Base-by-base conservation (phyloP, 2,329 filamentous ascomycete genomes). In the Stenocarpella maydis region DNA sequence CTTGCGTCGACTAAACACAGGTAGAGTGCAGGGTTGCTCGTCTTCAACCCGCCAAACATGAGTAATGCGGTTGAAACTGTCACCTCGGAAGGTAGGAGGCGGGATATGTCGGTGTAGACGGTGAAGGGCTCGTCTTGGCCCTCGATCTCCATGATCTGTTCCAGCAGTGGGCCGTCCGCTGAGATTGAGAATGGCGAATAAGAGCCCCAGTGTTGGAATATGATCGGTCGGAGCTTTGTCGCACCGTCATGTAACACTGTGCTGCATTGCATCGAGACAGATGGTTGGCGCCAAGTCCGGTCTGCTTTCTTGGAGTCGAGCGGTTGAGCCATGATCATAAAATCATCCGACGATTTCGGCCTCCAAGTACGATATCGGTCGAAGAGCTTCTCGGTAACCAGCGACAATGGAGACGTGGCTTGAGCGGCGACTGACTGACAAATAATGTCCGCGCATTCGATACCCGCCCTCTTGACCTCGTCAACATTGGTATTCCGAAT, bases 251-350 rank as follows among this genome's bases (percentile, higher is more conserved):
- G 24, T 3, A 26, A 17, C 26, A 28, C 17, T 1, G 54, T 45
- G 39, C 37, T 60, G 54, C 54, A 60, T 21, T 60, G 54, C 24
- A 31, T n/a, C 10, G 54, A 60, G 34, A 60, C 54, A 0, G 54
- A 45, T 4, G 54, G 54, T 60, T 60, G 54, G 0, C 54, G 54
- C 54, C 54, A 60, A 5, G 9, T 43, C 4, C 10, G 15, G 17
- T 14, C 15, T 28, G 24, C 10, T 15, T 8, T 9, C 4, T 31
- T 9, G 4, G 24, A 8, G 8, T 45, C 39, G 39, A 60, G 24
- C n/a, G 54, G 17, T 60, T 45, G 54, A 43, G 37, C 54, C 6
- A 8, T n/a, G 1, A 60, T 60, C 54, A 60, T 60, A 1, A 14
- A 28, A n/a, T n/a, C 4, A 15, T 4, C 4, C 10, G 54, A 28